Evolutionary conservation across 164 flowering plant genomes (phyloP), one percentile per base, ranked within the genome.

Genomic region (Macadamia tetraphylla): DNA sequence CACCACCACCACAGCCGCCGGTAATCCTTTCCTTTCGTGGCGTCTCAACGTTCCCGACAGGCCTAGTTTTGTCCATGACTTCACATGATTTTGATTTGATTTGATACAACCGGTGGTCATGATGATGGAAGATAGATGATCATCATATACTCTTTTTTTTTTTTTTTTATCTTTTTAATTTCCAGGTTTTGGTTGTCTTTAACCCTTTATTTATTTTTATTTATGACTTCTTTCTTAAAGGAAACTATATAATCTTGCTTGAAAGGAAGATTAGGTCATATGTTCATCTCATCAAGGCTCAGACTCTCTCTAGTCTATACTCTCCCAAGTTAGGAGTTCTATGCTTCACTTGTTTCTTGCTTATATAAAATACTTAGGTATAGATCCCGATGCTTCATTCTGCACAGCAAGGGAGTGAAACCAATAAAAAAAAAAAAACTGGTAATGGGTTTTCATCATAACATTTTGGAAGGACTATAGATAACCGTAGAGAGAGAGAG

Each of bases 41-140:
- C 87, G 89, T 40, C 90, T 92, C 75, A 87, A 86, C 69, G 91
- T 90, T 65, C 77, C 91, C 0, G 97, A 90, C 65, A 74, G 88
- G 75, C 73, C 92, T 0, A 74, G 86, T 73, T 90, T 86, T 44
- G 85, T 88, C 52, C 92, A 86, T 64, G 90, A 87, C 79, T 86
- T 81, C 76, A 83, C 89, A 10, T 78, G 82, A 81, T n/a, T n/a
- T 84, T 81, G 75, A 85, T 88, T 8, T 78, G 82, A 81, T 35
- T 35, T 83, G 70, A 75, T 31, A 43, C 58, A 53, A n/a, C 51
- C 1, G 12, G 66, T n/a, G 17, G 18, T 52, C n/a, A 10, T 58
- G 31, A 65, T 7, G n/a, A n/a, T n/a, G n/a, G n/a, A n/a, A n/a
- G n/a, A 51, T 6, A 35, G 66, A 65, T 57, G 69, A 62, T 58